phyloP scores from a whole-genome alignment of 495 filamentous ascomycete species.

The Sordaria brevicollis region DNA sequence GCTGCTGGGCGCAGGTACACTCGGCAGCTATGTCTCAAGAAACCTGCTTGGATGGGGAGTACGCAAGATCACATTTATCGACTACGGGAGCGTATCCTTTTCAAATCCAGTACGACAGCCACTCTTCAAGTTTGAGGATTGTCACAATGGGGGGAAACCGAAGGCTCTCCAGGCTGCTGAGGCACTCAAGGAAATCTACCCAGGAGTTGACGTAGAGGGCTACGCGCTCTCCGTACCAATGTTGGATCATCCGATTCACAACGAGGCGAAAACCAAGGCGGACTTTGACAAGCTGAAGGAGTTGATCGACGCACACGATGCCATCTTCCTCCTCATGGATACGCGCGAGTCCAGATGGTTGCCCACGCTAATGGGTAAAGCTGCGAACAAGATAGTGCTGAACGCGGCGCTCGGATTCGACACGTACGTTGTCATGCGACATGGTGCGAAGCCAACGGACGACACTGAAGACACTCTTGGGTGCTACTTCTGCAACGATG shows the following conservation, averaged over 20 bases:
- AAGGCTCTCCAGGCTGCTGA: slow-evolving; percentile 79
- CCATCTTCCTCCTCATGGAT: slow-evolving; percentile 91
- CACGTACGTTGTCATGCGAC: slow-evolving; percentile 93
- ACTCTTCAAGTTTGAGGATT: slow-evolving; percentile 82
- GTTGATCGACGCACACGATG: slow-evolving; percentile 81
- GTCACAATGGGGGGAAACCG: slow-evolving; percentile 69
- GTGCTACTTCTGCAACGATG: slow-evolving; percentile 98
- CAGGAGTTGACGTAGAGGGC: slow-evolving; percentile 72
- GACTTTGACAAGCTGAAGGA: slow-evolving; percentile 68
- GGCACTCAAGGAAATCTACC: slow-evolving; percentile 77
- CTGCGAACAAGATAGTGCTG: slow-evolving; percentile 85
- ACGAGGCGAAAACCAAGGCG: slow-evolving; percentile 50
- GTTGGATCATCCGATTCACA: slow-evolving; percentile 78
- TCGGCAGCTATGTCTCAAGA: slow-evolving; percentile 86
- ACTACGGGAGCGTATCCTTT: slow-evolving; percentile 88
- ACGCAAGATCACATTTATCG: slow-evolving; percentile 91
- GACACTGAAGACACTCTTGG: slow-evolving; percentile 58
- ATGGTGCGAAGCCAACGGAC: slow-evolving; percentile 51
- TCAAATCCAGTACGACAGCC: slow-evolving; percentile 98
- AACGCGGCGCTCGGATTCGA: slow-evolving; percentile 96
- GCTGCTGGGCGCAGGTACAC: slow-evolving; percentile 86
- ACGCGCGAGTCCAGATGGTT: slow-evolving; percentile 91
- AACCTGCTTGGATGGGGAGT: slow-evolving; percentile 95
- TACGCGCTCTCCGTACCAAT: slow-evolving; percentile 81
- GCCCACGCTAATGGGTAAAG: slow-evolving; percentile 95